Evolutionary conservation across 805 yeast genomes (phyloP).

Genomic region (Pichia manshurica): DNA sequence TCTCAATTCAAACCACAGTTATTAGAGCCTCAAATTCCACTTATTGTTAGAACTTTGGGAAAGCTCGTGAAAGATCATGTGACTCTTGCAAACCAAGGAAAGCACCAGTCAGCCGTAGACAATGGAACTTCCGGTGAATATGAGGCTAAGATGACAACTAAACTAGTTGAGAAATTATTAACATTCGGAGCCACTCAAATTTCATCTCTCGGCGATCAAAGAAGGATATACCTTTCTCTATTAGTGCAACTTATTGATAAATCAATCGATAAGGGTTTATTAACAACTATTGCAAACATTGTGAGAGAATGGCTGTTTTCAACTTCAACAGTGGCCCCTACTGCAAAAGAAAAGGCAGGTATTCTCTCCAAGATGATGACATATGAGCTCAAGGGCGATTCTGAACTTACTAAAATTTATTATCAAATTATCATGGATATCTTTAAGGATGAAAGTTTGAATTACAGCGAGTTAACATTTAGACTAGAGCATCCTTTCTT

Average conservation of each 20-base stretch:
- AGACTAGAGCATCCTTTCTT: conserved; percentile 95
- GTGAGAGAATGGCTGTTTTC: conserved; percentile 89
- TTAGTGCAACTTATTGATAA: conserved; percentile 88
- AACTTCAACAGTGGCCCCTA: conserved; percentile 74
- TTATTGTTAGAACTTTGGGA: conserved; percentile 80
- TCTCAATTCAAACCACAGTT: conserved; percentile 68
- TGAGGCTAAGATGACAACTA: conserved; percentile 77
- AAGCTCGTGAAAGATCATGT: conserved; percentile 86
- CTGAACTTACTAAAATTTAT: conserved; percentile 67
- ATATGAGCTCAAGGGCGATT: conserved; percentile 83
- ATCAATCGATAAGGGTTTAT: conserved; percentile 68
- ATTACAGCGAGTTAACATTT: conserved; percentile 83
- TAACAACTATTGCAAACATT: conserved; percentile 67
- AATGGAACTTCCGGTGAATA: conserved; percentile 38
- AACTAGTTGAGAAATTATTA: conserved; percentile 66
- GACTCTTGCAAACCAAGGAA: conserved; percentile 48
- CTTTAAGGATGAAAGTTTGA: conserved; percentile 71
- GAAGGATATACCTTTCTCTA: conserved; percentile 79
- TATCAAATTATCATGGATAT: conserved; percentile 83
- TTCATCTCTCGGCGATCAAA: conserved; percentile 84
- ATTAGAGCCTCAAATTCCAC: conserved; percentile 69
- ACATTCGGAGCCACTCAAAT: conserved; percentile 76
- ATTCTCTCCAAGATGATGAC: conserved; percentile 89
- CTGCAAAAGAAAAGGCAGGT: conserved; percentile 94
- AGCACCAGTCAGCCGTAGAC: conserved; percentile 25